Base-by-base conservation (phyloP, 768 basidiomycete species). In the Trametes cingulata region DNA sequence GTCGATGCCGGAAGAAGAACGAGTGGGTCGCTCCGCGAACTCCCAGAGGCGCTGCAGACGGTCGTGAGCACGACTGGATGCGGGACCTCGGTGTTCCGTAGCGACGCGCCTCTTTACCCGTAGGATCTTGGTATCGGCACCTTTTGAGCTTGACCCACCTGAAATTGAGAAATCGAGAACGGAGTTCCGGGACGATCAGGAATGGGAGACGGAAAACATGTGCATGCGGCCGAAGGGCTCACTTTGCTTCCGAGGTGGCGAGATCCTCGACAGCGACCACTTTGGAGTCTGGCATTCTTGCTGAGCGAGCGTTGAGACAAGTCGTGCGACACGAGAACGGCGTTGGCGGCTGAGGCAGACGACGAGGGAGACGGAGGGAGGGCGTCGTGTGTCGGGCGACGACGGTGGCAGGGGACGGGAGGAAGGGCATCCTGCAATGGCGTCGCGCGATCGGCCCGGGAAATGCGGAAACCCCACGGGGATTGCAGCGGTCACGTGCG, bases 101-200 rank as follows among this genome's bases (percentile, higher is more conserved):
- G 10, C 10, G 35, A 66, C 76, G 41, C 60, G 91, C 93, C 77
- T 90, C 78, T 68, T 77, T 83, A 2, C 94, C 93, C 13, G 85
- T 84, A 63, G 85, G 80, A 76, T 97, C 95, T 55, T 80, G 72
- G 75, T 90, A 98, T 46, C 81, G 81, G 65, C 96, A 85, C 74
- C 87, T 90, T 73, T 90, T 89, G 67, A 97, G 75, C 9, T 85
- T 85, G 53, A 97, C 79, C 90, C 93, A 97, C 76, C 93, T 95
- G 58, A 39, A 29, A 49, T 43, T 22, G 27, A 40, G 47, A 51
- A 52, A 45, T 25, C n/a, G n/a, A n/a, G n/a, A n/a, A 49, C 29
- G 35, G 22, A n/a, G 36, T 19, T 20, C 47, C 27, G 22, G 25
- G 25, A 47, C 10, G 37, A 17, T 49, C 19, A 48, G 48, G 35